Conservation (phyloP, 768 basidiomycete species). For the Wakefieldia striispora region DNA sequence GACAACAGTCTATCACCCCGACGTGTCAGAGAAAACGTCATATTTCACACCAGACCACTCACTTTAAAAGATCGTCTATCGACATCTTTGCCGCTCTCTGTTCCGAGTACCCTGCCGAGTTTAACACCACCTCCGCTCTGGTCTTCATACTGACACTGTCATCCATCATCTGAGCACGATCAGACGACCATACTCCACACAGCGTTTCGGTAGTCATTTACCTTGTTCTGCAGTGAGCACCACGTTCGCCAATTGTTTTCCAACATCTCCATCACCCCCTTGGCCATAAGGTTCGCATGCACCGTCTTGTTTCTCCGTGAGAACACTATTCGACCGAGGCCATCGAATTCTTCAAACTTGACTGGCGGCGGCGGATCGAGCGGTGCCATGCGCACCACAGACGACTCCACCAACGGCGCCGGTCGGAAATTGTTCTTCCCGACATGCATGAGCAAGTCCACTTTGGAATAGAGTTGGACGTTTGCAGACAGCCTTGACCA, state of each 20-base stretch:
- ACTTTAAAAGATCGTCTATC: slow-evolving; percentile 89
- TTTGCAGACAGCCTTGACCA: slow-evolving; percentile 97
- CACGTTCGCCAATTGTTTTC: slow-evolving; percentile 93
- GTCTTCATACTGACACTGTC: too few species aligned
- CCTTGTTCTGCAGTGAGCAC: slow-evolving; percentile 77
- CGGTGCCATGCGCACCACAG: slow-evolving; percentile 88
- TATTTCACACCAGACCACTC: slow-evolving; percentile 23
- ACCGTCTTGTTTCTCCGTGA: slow-evolving; percentile 87
- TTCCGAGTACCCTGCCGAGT: slow-evolving; percentile 69
- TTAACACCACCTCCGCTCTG: too few species aligned
- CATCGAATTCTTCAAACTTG: slow-evolving; percentile 97
- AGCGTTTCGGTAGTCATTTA: slow-evolving; percentile 17
- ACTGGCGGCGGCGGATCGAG: slow-evolving; percentile 94
- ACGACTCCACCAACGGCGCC: slow-evolving; percentile 90
- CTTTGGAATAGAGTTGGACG: slow-evolving; percentile 95
- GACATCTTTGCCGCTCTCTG: slow-evolving; percentile 91
- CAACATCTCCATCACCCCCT: slow-evolving; percentile 92
- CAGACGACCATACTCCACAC: not conserved
- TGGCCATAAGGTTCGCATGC: slow-evolving; percentile 88
- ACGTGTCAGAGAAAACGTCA: not conserved
- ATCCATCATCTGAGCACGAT: too few species aligned
- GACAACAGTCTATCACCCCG: slow-evolving; percentile 53
- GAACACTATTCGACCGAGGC: slow-evolving; percentile 88
- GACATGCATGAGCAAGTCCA: slow-evolving; percentile 95
- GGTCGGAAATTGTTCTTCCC: slow-evolving; percentile 97